Base-by-base conservation (phyloP, 495 filamentous ascomycete genomes). In the Penicillium waksmanii region DNA sequence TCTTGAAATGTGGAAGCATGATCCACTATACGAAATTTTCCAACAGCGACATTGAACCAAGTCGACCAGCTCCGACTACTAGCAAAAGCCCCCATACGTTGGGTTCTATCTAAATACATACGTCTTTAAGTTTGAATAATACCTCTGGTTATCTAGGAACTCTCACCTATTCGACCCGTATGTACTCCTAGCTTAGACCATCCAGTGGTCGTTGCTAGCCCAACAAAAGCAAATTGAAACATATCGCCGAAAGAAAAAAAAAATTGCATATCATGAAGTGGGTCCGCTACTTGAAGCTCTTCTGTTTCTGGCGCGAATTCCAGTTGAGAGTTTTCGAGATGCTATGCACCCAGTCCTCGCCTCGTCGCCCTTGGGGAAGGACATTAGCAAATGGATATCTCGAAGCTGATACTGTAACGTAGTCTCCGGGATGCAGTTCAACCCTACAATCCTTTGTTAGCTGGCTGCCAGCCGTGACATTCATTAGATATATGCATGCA, bases 371-470 rank as follows among this genome's bases (percentile, higher is more conserved):
- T 17, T 87, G 82, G 11, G 88, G 86, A 74, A 94, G 82, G 1
- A 98, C 91, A 56, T 88, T 91, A 5, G 95, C 92, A 76, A 98
- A 98, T 0, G 95, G 95, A 66, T 92, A 98, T 60, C 94, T 81
- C 18, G 88, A 92, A 3, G 96, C 96, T 49, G 90, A 93, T 47
- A 98, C 92, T 0, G 94, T 98, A 27, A 98, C 92, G 70, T 97
- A 97, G 76, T 98, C 95, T 8, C 95, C 95, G 0, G 92, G 91
- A 44, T 80, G 76, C 56, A 98, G 76, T 77, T 98, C 95, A 43
- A 96, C 77, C 62, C 87, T 85, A 58, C 13, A 51, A 33, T 40
- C 2, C 9, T 5, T 25, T 17, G 47, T 68, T 48, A 67, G 55
- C 53, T 23, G 10, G 19, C 40, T n/a, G 59, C 10, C 34, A 9